Base-by-base conservation (phyloP, 306 rosid genomes). In the Cyclanthera cordifolia region DNA sequence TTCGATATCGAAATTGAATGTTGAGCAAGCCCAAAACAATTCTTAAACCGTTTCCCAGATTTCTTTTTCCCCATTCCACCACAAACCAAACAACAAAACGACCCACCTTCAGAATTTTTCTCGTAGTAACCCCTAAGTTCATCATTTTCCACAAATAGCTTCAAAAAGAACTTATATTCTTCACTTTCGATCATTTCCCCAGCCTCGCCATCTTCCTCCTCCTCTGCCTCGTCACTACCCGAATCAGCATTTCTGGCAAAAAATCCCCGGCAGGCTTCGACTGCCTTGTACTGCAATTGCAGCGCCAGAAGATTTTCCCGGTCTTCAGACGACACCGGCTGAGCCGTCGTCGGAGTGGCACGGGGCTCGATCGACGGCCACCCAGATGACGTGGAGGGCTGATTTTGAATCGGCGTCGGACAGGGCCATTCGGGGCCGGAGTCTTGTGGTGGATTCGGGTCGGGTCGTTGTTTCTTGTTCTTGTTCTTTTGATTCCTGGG, bases 21-120 rank as follows among this genome's bases (percentile, higher is more conserved):
- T 21, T 87, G 95, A 76, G 78, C 73, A 59, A 90, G 82, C 17
- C 77, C 85, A 65, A 5, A 9, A 50, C 96, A 84, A 47, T 74
- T 77, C 84, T 85, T 87, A 49, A 80, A 76, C 74, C 71, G 80
- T 78, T 81, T 90, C 84, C 86, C 52, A 17, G 24, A 82, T 17
- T 69, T 75, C 49, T 76, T 85, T 80, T 81, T 84, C 75, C 84
- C 74, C 17, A 78, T 75, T 47, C 83, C 90, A 23, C 81, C 80
- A 68, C 95, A 90, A 67, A 90, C 95, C 77, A 90, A 76, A 71
- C 96, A 90, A 73, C 61, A 81, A 43, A 85, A 90, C 59, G 79
- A 81, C 61, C 96, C 92, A 8, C 54, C 41, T 63, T 64, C 80
- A 47, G 28, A 53, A 72, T 81, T 80, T 78, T 71, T 80, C 67